These are phyloP conservation scores for Dothideomycetes sp. DNA, from an alignment of 2,329 filamentous ascomycete species.

Conservation along the genomic window DNA sequence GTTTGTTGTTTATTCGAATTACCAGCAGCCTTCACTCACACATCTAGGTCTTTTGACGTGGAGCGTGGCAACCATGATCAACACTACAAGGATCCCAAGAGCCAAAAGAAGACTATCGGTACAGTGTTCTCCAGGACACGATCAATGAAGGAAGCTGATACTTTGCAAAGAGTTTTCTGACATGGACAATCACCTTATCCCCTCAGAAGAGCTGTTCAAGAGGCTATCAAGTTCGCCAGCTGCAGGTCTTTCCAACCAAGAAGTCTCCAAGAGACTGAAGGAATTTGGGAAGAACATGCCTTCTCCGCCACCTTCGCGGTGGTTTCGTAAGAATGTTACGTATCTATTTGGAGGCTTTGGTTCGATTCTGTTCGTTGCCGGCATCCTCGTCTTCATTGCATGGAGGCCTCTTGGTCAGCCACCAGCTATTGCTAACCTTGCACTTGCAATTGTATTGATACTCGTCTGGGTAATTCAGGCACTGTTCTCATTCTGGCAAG, in stretches of 20 bases:
- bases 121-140: slow-evolving; percentile 5
- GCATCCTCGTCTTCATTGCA: slow-evolving; percentile 62
- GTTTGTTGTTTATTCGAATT: slow-evolving; percentile 8
- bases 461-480: slow-evolving; percentile 54
- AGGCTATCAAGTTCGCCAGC: slow-evolving; percentile 46
- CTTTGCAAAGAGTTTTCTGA: slow-evolving; percentile 23
- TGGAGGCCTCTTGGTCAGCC: slow-evolving; percentile 67
- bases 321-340: slow-evolving; percentile 46
- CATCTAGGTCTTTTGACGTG: slow-evolving; percentile 29
- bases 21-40: slow-evolving; percentile 5
- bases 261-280: slow-evolving; percentile 42
- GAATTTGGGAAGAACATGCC: slow-evolving; percentile 59
- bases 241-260: slow-evolving; percentile 49
- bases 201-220: slow-evolving; percentile 46
- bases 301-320: slow-evolving; percentile 52
- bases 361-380: slow-evolving; percentile 55
- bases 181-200: slow-evolving; percentile 57
- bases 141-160: slow-evolving; percentile 5
- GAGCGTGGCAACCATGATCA: slow-evolving; percentile 19
- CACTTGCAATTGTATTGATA: slow-evolving; percentile 61
- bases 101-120: slow-evolving; percentile 25
- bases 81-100: slow-evolving; percentile 17
- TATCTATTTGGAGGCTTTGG: slow-evolving; percentile 76
- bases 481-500: slow-evolving; percentile 44
- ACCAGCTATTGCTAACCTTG: slow-evolving; percentile 59